Conservation (phyloP, 2,329 filamentous ascomycete genomes). For the Myriangium duriaei region DNA sequence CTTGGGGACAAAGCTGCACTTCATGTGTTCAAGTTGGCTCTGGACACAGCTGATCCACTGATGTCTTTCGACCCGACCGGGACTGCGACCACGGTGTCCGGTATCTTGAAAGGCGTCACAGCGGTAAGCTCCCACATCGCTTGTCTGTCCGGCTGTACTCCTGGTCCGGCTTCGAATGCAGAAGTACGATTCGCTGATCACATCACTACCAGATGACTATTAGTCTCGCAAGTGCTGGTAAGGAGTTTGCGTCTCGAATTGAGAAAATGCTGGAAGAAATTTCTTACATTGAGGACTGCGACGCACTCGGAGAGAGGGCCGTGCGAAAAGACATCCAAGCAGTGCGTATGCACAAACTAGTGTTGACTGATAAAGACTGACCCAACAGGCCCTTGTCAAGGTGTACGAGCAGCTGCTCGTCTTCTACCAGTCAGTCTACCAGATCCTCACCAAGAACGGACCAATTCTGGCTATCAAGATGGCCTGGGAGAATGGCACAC, state of each 20-base stretch:
- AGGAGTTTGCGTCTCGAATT: not conserved
- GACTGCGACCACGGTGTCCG: constrained; percentile 1
- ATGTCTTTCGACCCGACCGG: constrained; percentile 1
- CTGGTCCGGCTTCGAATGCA: not conserved
- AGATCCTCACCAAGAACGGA: not conserved
- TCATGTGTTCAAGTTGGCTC: not conserved
- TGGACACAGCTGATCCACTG: not conserved
- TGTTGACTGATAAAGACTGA: not conserved
- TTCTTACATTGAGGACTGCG: constrained; percentile 4
- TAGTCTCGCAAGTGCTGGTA: constrained; percentile 3
- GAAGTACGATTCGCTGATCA: no score
- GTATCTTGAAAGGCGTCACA: constrained; percentile 2
- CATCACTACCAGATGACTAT: constrained; percentile 3
- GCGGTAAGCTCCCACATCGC: not conserved
- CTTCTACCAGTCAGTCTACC: not conserved
- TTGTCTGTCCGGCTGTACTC: no score
- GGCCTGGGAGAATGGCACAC: not conserved
- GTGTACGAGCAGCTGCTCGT: constrained; percentile 1
- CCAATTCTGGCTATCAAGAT: not conserved
- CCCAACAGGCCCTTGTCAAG: not conserved
- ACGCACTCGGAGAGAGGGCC: constrained; percentile 3
- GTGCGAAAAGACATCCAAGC: not conserved
- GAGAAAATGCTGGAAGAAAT: constrained; percentile 4
- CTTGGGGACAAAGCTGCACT: not conserved
- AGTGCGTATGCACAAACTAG: not conserved